phyloP scores from a whole-genome alignment of 352 stramenopile genomes.

The Pythium aquatile region DNA sequence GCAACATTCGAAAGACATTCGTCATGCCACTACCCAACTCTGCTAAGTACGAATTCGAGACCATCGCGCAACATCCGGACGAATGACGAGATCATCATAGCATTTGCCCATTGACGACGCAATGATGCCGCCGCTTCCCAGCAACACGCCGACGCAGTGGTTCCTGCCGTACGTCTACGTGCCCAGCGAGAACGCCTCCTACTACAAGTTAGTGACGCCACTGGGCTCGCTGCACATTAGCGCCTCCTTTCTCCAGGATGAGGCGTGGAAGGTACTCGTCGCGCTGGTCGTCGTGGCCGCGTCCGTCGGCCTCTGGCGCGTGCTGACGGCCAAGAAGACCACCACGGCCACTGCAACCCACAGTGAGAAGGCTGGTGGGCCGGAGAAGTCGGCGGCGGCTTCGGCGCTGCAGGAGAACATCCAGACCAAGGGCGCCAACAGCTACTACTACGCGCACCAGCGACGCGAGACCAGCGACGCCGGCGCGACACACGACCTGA shows the following conservation, averaged over 20 bases:
- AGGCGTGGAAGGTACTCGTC: slow-evolving; percentile 44
- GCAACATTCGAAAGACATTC: slow-evolving; percentile 15
- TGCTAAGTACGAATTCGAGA: slow-evolving; percentile 14
- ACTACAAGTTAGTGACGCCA: slow-evolving; percentile 73
- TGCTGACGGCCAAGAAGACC: slow-evolving; percentile 7
- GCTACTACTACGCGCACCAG: slow-evolving; percentile 85
- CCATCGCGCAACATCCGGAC: not conserved
- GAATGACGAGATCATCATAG: not conserved
- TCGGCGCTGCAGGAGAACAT: slow-evolving; percentile 65
- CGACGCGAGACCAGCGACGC: slow-evolving; percentile 30
- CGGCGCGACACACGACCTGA: slow-evolving; percentile 20
- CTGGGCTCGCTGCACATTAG: slow-evolving; percentile 54
- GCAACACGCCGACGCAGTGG: slow-evolving; percentile 18
- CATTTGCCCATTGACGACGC: not conserved
- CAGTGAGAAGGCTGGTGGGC: slow-evolving; percentile 3
- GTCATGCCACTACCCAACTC: not conserved
- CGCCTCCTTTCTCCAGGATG: slow-evolving; percentile 25
- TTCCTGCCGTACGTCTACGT: slow-evolving; percentile 82
- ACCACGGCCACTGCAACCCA: not conserved
- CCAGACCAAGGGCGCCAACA: slow-evolving; percentile 69
- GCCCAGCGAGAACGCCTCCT: slow-evolving; percentile 47
- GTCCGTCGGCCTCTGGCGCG: slow-evolving; percentile 15
- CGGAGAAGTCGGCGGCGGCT: slow-evolving; percentile 13
- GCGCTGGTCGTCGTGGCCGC: slow-evolving; percentile 26
- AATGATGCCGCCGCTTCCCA: slow-evolving; percentile 20